Evolutionary conservation across 805 yeast species (phyloP).

Genomic region (Starmerella scarabaei): DNA sequence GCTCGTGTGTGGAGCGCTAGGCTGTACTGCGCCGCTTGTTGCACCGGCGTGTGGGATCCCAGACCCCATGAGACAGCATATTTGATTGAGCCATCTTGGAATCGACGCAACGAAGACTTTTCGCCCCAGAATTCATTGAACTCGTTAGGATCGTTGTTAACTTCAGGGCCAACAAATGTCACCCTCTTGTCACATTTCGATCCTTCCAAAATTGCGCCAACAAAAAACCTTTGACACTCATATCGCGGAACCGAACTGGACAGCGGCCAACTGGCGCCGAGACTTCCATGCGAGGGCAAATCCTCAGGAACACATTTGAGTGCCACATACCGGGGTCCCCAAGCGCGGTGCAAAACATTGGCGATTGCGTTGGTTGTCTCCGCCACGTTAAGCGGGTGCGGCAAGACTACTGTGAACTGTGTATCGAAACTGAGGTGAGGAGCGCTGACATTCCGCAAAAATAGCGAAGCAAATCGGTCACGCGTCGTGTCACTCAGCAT

Average conservation of each 20-base stretch:
- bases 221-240: slow-evolving; percentile 14
- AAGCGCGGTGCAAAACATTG: slow-evolving; percentile 11
- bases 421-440: slow-evolving; percentile 52
- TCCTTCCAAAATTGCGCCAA: slow-evolving; percentile 61
- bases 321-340: slow-evolving; percentile 15
- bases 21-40: slow-evolving; percentile 51
- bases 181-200: slow-evolving; percentile 67
- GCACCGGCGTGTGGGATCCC: slow-evolving; percentile 46
- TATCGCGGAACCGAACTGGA: slow-evolving; percentile 14
- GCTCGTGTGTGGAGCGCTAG: slow-evolving; percentile 47
- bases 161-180: slow-evolving; percentile 62
- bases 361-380: slow-evolving; percentile 2
- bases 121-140: slow-evolving; percentile 86
- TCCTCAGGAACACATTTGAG: slow-evolving; percentile 5
- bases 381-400: background rate
- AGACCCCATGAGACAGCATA: slow-evolving; percentile 78
- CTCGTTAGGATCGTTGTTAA: slow-evolving; percentile 36
- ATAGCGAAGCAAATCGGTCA: slow-evolving; percentile 71
- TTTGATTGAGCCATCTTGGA: slow-evolving; percentile 80
- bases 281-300: slow-evolving; percentile 1
- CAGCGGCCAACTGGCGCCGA: slow-evolving; percentile 19
- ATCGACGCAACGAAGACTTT: slow-evolving; percentile 73
- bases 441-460: slow-evolving; percentile 44
- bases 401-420: slow-evolving; percentile 32
- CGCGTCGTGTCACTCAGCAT: slow-evolving; percentile 65